A percentile compares a stretch with the other conserved stretches of the same genome.
phyloP scores from a whole-genome alignment of 306 rosid species.

The Hippophae rhamnoides region DNA sequence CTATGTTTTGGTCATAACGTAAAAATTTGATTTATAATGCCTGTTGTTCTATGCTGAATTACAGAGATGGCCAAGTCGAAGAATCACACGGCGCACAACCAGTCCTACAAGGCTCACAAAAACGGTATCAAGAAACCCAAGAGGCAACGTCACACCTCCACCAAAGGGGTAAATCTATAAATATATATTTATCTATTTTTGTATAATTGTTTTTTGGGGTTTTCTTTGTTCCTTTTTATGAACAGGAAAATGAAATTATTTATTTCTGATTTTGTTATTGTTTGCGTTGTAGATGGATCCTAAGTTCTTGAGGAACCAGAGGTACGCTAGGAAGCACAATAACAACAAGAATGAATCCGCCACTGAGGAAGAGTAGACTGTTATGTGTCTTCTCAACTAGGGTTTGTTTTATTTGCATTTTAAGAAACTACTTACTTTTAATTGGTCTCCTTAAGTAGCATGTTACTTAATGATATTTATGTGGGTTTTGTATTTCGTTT shows the following conservation, averaged over 20 bases:
- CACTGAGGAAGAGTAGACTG: constrained; percentile 58
- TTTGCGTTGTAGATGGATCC: constrained; percentile 63
- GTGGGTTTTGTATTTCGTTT: constrained; percentile 15
- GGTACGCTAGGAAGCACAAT: constrained; percentile 99
- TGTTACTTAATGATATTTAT: constrained; percentile 11
- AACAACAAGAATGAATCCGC: constrained; percentile 43
- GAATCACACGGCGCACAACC: constrained; percentile 99
- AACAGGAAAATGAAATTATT: background rate
- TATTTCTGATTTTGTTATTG: background rate
- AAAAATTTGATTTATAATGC: too few species aligned
- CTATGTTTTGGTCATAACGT: too few species aligned
- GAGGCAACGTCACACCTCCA: constrained; percentile 90
- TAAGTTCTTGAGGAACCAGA: constrained; percentile 90
- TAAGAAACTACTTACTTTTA: background rate
- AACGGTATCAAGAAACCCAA: constrained; percentile 94
- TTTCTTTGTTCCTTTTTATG: background rate
- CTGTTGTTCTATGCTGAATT: too few species aligned
- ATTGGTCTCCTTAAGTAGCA: constrained; percentile 7
- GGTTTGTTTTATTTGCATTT: constrained; percentile 17
- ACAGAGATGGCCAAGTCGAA: constrained; percentile 95
- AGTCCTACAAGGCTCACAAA: constrained; percentile 88
- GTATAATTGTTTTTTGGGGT: background rate
- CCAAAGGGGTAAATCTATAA: constrained; percentile 61
- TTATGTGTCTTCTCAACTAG: constrained; percentile 9
- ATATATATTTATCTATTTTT: background rate